Conservation (phyloP, 1,139 yeast genomes). For the Yamadazyma blattariae region DNA sequence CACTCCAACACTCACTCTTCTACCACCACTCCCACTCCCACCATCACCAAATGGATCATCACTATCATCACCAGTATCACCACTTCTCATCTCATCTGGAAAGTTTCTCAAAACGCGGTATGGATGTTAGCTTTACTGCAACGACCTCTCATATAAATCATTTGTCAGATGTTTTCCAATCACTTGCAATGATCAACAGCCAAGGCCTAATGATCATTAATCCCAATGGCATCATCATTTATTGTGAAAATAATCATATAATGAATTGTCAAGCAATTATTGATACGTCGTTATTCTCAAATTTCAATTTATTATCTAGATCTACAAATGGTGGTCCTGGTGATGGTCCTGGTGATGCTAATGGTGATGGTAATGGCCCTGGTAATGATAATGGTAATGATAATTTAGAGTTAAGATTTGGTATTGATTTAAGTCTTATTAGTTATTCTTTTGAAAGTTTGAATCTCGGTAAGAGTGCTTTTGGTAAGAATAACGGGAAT, state of each 20-base stretch:
- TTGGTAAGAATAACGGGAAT: conserved; percentile 3
- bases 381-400: conserved; percentile 1
- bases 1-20: too few relatives aligned
- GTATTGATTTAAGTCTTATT: conserved; percentile 36
- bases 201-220: conserved; percentile 37
- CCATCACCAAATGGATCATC: too few relatives aligned
- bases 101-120: not conserved
- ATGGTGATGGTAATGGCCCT: conserved; percentile 1
- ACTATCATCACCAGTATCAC: too few relatives aligned
- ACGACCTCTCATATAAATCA: conserved; percentile 40
- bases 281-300: conserved; percentile 36
- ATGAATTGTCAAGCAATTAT: conserved; percentile 33
- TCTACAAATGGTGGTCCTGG: not conserved
- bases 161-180: conserved; percentile 35
- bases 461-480: not conserved
- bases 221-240: conserved; percentile 31
- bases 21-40: too few relatives aligned
- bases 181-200: conserved; percentile 29
- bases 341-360: not conserved
- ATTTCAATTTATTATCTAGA: conserved; percentile 19
- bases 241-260: conserved; percentile 38
- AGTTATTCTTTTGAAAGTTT: conserved; percentile 22
- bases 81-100: too few relatives aligned
- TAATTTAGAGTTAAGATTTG: conserved; percentile 27
- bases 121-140: conserved; percentile 18